Conservation (phyloP, 2,329 filamentous ascomycete species). For the Aspergillus cejpii region DNA sequence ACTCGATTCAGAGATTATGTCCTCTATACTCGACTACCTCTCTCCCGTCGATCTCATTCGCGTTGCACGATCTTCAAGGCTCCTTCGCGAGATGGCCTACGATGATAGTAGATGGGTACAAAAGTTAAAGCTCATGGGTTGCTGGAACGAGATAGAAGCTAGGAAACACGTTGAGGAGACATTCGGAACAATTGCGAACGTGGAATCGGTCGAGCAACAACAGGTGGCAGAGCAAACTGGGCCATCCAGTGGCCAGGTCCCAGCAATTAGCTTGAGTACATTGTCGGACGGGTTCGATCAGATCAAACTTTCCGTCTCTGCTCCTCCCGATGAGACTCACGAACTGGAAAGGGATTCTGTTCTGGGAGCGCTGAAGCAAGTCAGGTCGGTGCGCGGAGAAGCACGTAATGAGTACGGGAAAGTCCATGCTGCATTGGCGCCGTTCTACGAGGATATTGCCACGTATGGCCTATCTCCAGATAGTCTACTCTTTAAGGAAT, state of each 20-base stretch:
- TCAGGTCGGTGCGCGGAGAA: slow-evolving; percentile 71
- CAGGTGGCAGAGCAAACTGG: slow-evolving; percentile 17
- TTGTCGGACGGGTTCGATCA: slow-evolving; percentile 72
- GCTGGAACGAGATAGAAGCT: slow-evolving; percentile 87
- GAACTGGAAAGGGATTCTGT: slow-evolving; percentile 56
- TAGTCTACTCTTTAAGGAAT: slow-evolving; percentile 77
- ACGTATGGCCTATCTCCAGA: slow-evolving; percentile 64
- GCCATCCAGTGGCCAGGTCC: slow-evolving; percentile 12
- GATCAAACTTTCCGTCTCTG: slow-evolving; percentile 51
- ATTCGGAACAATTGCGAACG: slow-evolving; percentile 30
- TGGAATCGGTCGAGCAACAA: slow-evolving; percentile 24
- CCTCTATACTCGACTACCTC: slow-evolving; percentile 80
- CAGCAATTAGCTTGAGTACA: slow-evolving; percentile 25
- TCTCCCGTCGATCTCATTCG: slow-evolving; percentile 76
- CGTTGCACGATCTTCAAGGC: slow-evolving; percentile 75
- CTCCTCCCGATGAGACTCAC: slow-evolving; percentile 23
- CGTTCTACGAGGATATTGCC: slow-evolving; percentile 80
- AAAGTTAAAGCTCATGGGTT: slow-evolving; percentile 74
- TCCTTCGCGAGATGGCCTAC: slow-evolving; percentile 96
- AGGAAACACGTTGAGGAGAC: slow-evolving; percentile 71
- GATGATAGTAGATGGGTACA: slow-evolving; percentile 95
- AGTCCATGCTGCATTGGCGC: slow-evolving; percentile 78
- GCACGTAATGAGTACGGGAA: slow-evolving; percentile 87
- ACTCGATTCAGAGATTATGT: slow-evolving; percentile 65
- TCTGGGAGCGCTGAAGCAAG: slow-evolving; percentile 62